Conservation (phyloP, 106 monocot species). For the Ottelia alismoides region DNA sequence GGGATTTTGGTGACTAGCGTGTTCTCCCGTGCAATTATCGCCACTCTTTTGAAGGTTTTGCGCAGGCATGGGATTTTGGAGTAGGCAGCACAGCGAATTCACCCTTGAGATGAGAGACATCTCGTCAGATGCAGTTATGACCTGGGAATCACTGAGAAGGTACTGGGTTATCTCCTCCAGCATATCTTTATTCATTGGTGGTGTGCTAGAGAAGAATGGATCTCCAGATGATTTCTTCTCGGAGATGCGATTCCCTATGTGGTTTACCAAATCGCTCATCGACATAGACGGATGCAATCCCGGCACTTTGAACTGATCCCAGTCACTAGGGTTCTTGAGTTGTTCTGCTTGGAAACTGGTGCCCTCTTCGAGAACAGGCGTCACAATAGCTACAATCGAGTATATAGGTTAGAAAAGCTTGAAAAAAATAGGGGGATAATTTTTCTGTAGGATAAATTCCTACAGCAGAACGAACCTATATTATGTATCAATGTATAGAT, state of each 20-base stretch:
- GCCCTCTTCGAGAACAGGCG: slow-evolving; percentile 13
- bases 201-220: not conserved
- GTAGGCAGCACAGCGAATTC: slow-evolving; percentile 10
- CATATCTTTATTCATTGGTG: not conserved
- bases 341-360: slow-evolving; percentile 1
- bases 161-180: slow-evolving; percentile 6
- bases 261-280: slow-evolving; percentile 55
- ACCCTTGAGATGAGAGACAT: slow-evolving; percentile 8
- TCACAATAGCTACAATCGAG: no score
- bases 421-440: no score
- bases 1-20: no score
- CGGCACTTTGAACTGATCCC: slow-evolving; percentile 50
- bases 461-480: no score
- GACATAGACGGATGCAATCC: slow-evolving; percentile 71
- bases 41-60: no score
- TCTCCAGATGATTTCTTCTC: slow-evolving; percentile 21
- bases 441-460: no score
- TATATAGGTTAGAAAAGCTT: no score
- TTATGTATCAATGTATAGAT: no score
- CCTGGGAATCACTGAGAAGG: slow-evolving; percentile 11
- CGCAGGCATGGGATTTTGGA: no score
- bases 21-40: no score
- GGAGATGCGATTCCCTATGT: slow-evolving; percentile 52
- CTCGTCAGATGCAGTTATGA: slow-evolving; percentile 3
- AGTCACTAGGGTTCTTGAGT: slow-evolving; percentile 9